Evolutionary conservation across 2,329 filamentous ascomycete genomes (phyloP), one percentile per base, ranked within the genome.

Genomic region (Podosphaera aphanis): DNA sequence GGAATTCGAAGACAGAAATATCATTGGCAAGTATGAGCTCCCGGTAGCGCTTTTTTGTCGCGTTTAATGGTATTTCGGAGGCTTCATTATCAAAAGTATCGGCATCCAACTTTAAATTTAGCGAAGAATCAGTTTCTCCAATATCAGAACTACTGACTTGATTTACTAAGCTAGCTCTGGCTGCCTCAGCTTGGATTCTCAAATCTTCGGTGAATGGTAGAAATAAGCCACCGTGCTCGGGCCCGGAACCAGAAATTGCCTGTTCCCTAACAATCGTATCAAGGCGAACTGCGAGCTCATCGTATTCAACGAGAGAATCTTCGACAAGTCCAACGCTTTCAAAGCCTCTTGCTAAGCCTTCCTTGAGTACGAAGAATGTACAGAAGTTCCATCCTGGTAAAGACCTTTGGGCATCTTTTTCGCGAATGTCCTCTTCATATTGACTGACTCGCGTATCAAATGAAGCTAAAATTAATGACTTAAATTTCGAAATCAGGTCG

Each of bases 361-460:
- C 90, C 57, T 98, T 98, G 7, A 98, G 69, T 15, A 98, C 86
- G 60, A 98, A 98, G 60, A 98, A 98, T 0, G 90, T 98, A 62
- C 90, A 95, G 59, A 98, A 98, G 58, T 98, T 98, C 90, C 90
- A 98, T 0, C 90, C 90, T 0, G 90, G 90, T 16, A 98, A 64
- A 29, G 69, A 77, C 41, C 88, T 73, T 60, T 95, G 86, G 0
- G 79, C 73, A 54, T 95, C 88, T 57, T 86, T 90, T 60, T 94
- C 90, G 50, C 83, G 81, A 53, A 98, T 93, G 54, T 98, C 90
- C 49, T 94, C 86, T 61, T 98, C 90, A 60, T 98, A 98, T 56
- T 95, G 88, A 18, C 74, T 77, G 1, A 98, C 90, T 7, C 90
- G 75, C 53, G 78, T 69, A 62, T 95, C 88, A 58, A 98, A 98